Evolutionary conservation across 1,284 basidiomycete species (phyloP), one percentile per base, ranked within the genome.

Genomic region (Anthracocystis setariae): DNA sequence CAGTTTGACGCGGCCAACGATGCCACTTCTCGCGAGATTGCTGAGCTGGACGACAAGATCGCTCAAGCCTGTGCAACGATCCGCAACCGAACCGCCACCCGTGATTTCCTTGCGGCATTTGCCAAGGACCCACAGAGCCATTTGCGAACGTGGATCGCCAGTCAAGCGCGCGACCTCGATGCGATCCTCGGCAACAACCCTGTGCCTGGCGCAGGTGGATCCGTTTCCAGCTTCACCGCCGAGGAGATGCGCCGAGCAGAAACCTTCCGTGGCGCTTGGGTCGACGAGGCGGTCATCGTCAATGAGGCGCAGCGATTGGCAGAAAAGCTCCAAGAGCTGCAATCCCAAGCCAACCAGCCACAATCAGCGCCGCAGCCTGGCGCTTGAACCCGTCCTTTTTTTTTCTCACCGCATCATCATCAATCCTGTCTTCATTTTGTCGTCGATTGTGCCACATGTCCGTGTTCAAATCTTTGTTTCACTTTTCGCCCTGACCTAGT

Each of bases 181-280:
- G 89, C 88, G 59, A 88, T 96, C 61, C 86, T 98, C 0, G 78
- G 80, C 46, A 38, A 92, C 90, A 82, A 84, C 83, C 72, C 84
- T 4, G 46, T 63, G 3, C 72, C 85, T 15, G 93, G 93, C 3
- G 89, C 90, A 3, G 89, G 89, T 23, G 84, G 82, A n/a, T 87
- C 94, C 12, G 69, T 68, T 5, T 56, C 68, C 9, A 72, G 54
- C 24, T 77, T 79, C 45, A 86, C 91, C 18, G 91, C 92, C 59
- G 93, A 96, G 76, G 93, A 96, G 82, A 85, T 96, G 61, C 88
- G 91, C 67, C 85, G 92, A 46, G 92, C 91, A 74, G 93, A 95
- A 81, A 91, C 93, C 83, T 97, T 95, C 87, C 86, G 87, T 58
- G 85, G 94, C 73, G 90, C 92, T 4, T 96, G 94, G 94, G 92